Percentiles rank a stretch among this genome's conserved stretches.
Conservation (phyloP, 2,329 filamentous ascomycete species). For the Claviceps africana region DNA sequence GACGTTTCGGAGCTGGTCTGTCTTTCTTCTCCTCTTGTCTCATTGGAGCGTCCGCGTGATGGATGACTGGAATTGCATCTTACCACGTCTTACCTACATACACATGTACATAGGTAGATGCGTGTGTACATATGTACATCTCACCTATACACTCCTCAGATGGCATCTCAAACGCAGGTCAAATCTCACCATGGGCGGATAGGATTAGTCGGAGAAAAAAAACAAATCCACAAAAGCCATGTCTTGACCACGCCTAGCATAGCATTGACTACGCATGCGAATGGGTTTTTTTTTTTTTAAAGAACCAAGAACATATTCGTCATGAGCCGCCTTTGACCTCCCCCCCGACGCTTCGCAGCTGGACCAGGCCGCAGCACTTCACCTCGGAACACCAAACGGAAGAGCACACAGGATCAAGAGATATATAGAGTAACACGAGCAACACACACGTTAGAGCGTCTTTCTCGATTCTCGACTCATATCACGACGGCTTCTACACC, state of each 20-base stretch:
- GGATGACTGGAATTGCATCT: not conserved
- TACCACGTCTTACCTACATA: not conserved
- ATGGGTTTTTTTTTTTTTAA: not conserved
- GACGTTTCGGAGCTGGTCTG: not conserved
- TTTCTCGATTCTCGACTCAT: not conserved
- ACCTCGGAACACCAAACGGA: not conserved
- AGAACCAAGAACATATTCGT: not conserved
- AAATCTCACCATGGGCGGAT: not conserved
- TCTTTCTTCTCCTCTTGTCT: not conserved
- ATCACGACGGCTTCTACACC: slow-evolving; percentile 30
- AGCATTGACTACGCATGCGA: not conserved
- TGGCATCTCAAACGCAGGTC: not conserved
- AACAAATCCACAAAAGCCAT: not conserved
- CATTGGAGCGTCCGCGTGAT: not conserved
- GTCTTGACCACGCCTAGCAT: not conserved
- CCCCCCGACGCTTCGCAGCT: not conserved
- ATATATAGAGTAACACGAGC: not conserved
- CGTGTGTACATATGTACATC: not conserved
- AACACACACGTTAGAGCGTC: not conserved
- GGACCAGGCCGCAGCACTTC: not conserved
- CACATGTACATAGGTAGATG: not conserved
- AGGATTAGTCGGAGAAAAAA: not conserved
- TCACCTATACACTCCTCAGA: not conserved
- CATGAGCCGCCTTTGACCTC: not conserved
- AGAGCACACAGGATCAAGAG: not conserved